These are phyloP conservation scores for Beauveria brongniartii DNA, from an alignment of 2,329 filamentous ascomycete genomes.

Conservation along the genomic window DNA sequence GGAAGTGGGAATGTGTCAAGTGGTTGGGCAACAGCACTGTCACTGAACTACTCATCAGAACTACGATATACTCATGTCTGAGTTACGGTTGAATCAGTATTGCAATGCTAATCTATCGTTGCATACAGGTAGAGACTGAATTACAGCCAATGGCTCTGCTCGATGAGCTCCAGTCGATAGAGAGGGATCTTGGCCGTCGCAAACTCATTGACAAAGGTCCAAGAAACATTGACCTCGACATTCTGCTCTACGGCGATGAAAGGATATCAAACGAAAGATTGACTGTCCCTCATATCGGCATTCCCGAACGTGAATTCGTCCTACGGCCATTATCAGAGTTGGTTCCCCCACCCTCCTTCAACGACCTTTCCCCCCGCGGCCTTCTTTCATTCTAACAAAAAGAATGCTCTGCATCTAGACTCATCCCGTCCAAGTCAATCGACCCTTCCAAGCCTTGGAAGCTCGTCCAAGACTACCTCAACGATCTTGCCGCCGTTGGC, in stretches of 20 bases:
- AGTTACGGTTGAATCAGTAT: neutral
- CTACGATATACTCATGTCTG: neutral
- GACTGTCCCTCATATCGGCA: conserved; percentile 75
- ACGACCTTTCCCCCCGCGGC: neutral
- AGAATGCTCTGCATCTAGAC: conserved; percentile 26
- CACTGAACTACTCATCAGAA: no score
- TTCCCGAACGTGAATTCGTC: conserved; percentile 89
- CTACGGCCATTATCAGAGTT: conserved; percentile 77
- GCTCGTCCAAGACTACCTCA: conserved; percentile 51
- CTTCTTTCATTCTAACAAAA: neutral
- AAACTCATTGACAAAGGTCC: conserved; percentile 91
- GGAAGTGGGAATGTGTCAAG: neutral
- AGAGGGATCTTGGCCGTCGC: conserved; percentile 66
- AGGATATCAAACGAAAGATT: conserved; percentile 62
- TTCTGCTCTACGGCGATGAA: conserved; percentile 70
- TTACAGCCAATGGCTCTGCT: conserved; percentile 69
- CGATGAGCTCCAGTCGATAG: conserved; percentile 75
- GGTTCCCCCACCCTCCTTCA: conserved; percentile 18
- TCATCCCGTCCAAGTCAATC: conserved; percentile 47
- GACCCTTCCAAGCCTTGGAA: conserved; percentile 50
- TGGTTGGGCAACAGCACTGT: neutral
- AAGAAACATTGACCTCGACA: conserved; percentile 88
- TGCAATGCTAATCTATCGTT: neutral
- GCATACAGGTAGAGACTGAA: conserved; percentile 65
- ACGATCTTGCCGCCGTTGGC: conserved; percentile 43